Conservation (phyloP, 768 basidiomycete genomes). For the Leccinellum luteum region DNA sequence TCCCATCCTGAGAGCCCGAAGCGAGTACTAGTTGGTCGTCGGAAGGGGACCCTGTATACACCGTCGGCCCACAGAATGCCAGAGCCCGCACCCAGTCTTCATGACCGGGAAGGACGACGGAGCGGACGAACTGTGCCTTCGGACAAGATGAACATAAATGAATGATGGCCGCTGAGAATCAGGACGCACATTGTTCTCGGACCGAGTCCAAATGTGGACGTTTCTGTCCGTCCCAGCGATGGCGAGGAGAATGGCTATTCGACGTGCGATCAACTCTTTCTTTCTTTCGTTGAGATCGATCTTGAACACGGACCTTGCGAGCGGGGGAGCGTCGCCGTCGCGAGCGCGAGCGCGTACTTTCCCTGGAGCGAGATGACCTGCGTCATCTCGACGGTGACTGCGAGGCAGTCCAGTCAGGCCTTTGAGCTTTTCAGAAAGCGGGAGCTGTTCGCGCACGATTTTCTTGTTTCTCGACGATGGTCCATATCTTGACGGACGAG, state of each 20-base stretch:
- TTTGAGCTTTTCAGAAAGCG: neutral
- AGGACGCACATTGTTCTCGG: slow-evolving; percentile 49
- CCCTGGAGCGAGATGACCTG: slow-evolving; percentile 67
- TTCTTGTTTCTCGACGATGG: slow-evolving; percentile 30
- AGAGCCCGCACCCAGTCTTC: slow-evolving; percentile 94
- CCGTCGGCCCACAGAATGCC: slow-evolving; percentile 49
- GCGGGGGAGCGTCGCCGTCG: slow-evolving; percentile 60
- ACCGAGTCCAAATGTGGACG: slow-evolving; percentile 75
- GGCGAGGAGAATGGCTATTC: slow-evolving; percentile 65
- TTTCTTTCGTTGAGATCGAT: neutral
- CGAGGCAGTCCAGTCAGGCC: neutral
- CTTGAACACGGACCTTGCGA: slow-evolving; percentile 50
- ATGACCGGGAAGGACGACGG: slow-evolving; percentile 71
- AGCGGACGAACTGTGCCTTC: slow-evolving; percentile 51
- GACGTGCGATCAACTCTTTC: neutral
- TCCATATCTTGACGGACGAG: slow-evolving; percentile 75
- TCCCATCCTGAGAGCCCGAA: slow-evolving; percentile 93
- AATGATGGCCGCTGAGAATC: slow-evolving; percentile 3
- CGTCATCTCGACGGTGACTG: slow-evolving; percentile 40
- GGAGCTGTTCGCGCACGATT: slow-evolving; percentile 23
- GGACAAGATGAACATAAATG: neutral
- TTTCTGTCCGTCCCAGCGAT: slow-evolving; percentile 78
- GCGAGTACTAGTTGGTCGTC: slow-evolving; percentile 67
- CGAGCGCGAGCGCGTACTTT: slow-evolving; percentile 73
- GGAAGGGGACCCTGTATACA: slow-evolving; percentile 12